Base-by-base conservation (phyloP, 192 early-diverging fungal species). In the Spizellomyces sp. region DNA sequence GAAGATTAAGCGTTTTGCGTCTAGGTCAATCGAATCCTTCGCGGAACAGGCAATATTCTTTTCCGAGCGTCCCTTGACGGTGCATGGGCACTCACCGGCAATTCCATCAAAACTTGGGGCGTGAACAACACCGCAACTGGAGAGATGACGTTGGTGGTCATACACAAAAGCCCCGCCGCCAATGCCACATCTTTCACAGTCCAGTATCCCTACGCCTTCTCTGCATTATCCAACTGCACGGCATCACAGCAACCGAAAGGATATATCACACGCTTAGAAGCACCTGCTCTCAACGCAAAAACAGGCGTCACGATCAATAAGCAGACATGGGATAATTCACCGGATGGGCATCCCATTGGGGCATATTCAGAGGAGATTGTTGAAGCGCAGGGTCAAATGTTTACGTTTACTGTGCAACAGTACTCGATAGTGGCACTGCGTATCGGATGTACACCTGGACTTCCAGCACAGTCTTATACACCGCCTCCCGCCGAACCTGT, bases 41-140 rank as follows among this genome's bases (percentile, higher is more conserved):
- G 70, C 42, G 70, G 70, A 5, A 9, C 45, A 21, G 54, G 45
- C 46, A 56, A 10, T 46, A 19, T 6, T 8, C 48, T 64, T 6
- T 72, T 72, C 41, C 61, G 70, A 12, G 70, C 70, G 7, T 17
- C 46, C 8, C 19, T 64, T 17, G 70, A 65, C 22, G 62, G 48
- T 17, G 70, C 21, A 41, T 72, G 70, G 70, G 48, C 70, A 5
- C 10, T 42, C n/a, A 19, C 17, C 7, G 70, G 70, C 17, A 64
- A 72, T 48, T 8, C 70, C 14, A 63, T 58, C 6, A 72, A 72
- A 44, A 57, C 62, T 14, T 72, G 62, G 61, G 70, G 70, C 19
- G 60, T 72, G 14, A 22, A 6, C 21, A 48, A 72, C 45, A 17
- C 47, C 36, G 43, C 10, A 48, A 56, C 46, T 14, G 70, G 70